A percentile compares a stretch with the other conserved stretches of the same genome.
Conservation (phyloP, 345 rosid genomes). For the Balakata baccata region DNA sequence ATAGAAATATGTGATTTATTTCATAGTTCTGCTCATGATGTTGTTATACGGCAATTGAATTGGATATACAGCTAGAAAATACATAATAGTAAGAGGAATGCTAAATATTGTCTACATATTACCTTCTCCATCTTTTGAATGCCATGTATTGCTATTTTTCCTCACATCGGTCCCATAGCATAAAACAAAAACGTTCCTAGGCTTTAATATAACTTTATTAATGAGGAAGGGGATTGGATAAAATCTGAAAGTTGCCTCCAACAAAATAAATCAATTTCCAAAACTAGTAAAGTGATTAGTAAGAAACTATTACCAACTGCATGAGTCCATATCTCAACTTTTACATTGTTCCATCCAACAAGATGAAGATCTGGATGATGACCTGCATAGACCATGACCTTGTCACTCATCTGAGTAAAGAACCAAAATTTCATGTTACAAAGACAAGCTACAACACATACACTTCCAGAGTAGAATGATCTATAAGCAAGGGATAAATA, state of each 20-base stretch:
- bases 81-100: no score
- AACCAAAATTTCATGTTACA: not conserved
- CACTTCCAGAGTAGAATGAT: not conserved
- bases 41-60: not conserved
- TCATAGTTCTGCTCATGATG: not conserved
- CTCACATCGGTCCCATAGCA: no score
- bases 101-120: no score
- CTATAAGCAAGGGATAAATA: conserved; percentile 15
- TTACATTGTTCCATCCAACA: conserved; percentile 91
- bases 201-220: not conserved
- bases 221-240: not conserved
- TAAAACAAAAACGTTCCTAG: not conserved
- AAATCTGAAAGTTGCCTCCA: not conserved
- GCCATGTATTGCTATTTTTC: no score
- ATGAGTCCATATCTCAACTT: conserved; percentile 92
- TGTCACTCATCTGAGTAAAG: conserved; percentile 10
- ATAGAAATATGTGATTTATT: not conserved
- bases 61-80: not conserved
- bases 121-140: no score
- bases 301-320: conserved; percentile 59
- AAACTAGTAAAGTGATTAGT: not conserved
- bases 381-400: conserved; percentile 45
- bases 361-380: conserved; percentile 99
- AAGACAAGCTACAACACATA: not conserved
- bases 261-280: not conserved